Conservation (phyloP, 768 basidiomycete genomes). For the Gloeophyllum trabeum region DNA sequence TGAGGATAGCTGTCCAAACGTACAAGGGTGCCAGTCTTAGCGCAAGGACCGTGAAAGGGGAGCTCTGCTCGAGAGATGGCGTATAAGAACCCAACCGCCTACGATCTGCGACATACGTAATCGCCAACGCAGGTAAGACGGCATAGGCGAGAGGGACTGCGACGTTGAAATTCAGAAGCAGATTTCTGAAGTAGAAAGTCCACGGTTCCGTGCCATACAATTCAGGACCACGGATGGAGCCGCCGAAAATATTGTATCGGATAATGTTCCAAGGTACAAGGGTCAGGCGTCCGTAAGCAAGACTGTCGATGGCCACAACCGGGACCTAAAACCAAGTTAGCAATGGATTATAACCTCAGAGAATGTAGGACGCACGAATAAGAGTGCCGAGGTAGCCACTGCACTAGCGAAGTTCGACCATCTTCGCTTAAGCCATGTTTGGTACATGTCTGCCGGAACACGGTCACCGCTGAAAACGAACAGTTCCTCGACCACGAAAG, state of each 20-base stretch:
- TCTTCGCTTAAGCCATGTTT: conserved; percentile 49
- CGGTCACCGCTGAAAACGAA: conserved; percentile 65
- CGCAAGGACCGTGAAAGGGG: conserved; percentile 67
- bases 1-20: conserved; percentile 79
- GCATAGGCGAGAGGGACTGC: conserved; percentile 70
- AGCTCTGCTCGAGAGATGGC: conserved; percentile 48
- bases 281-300: conserved; percentile 71
- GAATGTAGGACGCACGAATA: conserved; percentile 65
- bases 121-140: conserved; percentile 64
- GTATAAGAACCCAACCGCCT: conserved; percentile 56
- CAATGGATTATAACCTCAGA: too few relatives aligned
- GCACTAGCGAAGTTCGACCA: conserved; percentile 45
- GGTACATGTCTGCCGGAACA: conserved; percentile 31
- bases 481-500: conserved; percentile 86
- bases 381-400: conserved; percentile 36
- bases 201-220: conserved; percentile 89
- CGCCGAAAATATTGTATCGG: conserved; percentile 85
- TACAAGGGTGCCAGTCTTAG: conserved; percentile 84
- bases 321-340: conserved; percentile 51
- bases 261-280: conserved; percentile 92
- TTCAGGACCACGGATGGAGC: conserved; percentile 69
- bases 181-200: conserved; percentile 80
- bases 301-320: conserved; percentile 71
- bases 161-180: conserved; percentile 91
- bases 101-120: conserved; percentile 68